Evolutionary conservation across 1,139 yeast species (phyloP).

Genomic region (Pichia kudriavzevii): DNA sequence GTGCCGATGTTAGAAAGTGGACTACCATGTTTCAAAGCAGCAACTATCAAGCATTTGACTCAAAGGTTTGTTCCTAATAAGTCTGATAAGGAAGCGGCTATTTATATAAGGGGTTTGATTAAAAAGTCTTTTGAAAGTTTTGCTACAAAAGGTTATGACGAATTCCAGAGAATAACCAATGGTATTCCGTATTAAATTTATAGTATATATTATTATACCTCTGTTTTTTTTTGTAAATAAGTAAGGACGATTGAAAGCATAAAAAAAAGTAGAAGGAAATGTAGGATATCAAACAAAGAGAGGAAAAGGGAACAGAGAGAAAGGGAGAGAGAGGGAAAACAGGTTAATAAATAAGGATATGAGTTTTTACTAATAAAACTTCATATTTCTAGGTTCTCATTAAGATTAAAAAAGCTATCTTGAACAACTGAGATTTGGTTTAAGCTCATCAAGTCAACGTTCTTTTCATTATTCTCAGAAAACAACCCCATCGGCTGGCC

Average conservation of each 20-base stretch:
- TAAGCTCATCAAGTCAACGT: slow-evolving; percentile 4
- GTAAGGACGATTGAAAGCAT: background rate
- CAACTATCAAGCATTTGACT: slow-evolving; percentile 72
- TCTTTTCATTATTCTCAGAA: background rate
- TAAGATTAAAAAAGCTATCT: slow-evolving; percentile 10
- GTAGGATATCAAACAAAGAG: background rate
- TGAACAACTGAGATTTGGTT: slow-evolving; percentile 7
- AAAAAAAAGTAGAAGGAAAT: background rate
- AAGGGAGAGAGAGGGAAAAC: too few species aligned
- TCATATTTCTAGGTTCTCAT: slow-evolving; percentile 10
- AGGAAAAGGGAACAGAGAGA: background rate
- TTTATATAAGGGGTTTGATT: slow-evolving; percentile 67
- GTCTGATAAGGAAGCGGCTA: slow-evolving; percentile 79
- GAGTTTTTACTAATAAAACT: background rate
- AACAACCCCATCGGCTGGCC: too few species aligned
- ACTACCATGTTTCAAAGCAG: slow-evolving; percentile 86
- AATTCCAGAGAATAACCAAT: slow-evolving; percentile 90
- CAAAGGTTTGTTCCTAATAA: slow-evolving; percentile 75
- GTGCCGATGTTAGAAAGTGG: slow-evolving; percentile 94
- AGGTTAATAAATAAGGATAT: too few species aligned
- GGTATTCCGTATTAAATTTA: slow-evolving; percentile 76
- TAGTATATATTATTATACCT: too few species aligned
- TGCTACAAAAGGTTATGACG: slow-evolving; percentile 93
- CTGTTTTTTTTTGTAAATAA: background rate
- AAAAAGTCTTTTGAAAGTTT: slow-evolving; percentile 78